Percentiles rank a stretch among this genome's conserved stretches.
These are phyloP conservation scores for Ogataea hybrid DNA, from an alignment of 1,139 yeast species.

Conservation along the genomic window DNA sequence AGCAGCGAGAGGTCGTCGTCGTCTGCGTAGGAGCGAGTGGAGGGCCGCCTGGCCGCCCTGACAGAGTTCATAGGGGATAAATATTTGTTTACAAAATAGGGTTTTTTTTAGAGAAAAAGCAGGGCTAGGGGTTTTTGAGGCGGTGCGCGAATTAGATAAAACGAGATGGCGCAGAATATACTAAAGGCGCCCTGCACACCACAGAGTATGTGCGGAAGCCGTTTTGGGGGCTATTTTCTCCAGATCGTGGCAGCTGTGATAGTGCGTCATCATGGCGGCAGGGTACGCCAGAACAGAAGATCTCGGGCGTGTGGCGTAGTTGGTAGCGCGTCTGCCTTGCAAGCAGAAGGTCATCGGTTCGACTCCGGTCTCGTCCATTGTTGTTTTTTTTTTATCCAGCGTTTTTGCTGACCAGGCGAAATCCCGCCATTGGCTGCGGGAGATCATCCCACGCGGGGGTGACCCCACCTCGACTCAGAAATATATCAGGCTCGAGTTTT, in stretches of 20 bases:
- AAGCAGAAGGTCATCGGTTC: constrained; percentile 66
- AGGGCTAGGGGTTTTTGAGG: too few species aligned
- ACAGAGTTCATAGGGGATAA: constrained; percentile 1
- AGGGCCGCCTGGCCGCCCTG: constrained; percentile 8
- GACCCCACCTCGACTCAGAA: too few species aligned
- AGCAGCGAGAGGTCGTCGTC: constrained; percentile 7
- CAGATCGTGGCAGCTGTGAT: too few species aligned
- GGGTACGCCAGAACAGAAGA: not conserved
- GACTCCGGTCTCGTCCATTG: constrained; percentile 63
- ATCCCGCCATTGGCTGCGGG: not conserved
- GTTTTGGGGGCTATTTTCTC: too few species aligned
- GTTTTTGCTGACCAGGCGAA: not conserved
- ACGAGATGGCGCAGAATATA: too few species aligned
- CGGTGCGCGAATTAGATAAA: too few species aligned
- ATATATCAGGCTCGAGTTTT: too few species aligned
- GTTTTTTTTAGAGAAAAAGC: not conserved
- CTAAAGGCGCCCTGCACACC: too few species aligned
- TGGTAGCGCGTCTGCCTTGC: constrained; percentile 73
- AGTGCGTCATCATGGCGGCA: not conserved
- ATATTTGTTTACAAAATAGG: not conserved
- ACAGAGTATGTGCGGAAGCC: too few species aligned
- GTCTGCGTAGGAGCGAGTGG: constrained; percentile 8
- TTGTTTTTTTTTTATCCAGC: too few species aligned
- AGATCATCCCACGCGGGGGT: too few species aligned
- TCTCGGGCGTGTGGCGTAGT: constrained; percentile 64